Conservation (phyloP, 805 yeast species). For the Zygoascus flipseniorum region DNA sequence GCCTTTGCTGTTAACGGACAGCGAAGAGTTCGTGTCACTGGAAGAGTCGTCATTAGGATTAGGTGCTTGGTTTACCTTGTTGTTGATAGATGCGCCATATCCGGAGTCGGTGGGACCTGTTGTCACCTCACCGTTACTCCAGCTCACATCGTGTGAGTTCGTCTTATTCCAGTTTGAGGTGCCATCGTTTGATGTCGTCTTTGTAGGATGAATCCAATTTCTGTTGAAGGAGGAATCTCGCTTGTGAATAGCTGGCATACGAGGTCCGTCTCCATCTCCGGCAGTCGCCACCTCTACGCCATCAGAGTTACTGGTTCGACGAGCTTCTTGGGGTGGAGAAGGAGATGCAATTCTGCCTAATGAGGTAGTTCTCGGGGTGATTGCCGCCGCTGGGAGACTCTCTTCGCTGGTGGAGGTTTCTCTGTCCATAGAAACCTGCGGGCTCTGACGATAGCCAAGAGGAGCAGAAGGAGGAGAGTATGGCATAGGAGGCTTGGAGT, state of each 20-base stretch:
- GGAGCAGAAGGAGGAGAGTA: too few species aligned
- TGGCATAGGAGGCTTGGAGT: background rate
- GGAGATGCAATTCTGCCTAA: background rate
- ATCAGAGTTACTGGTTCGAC: too few species aligned
- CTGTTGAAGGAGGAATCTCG: slow-evolving; percentile 16
- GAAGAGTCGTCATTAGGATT: background rate
- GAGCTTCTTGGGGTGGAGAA: background rate
- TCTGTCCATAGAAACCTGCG: background rate
- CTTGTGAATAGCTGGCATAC: slow-evolving; percentile 1
- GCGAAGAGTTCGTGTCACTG: background rate
- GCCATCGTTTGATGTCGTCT: background rate
- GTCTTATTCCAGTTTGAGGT: background rate
- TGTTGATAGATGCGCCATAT: background rate
- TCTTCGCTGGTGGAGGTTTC: background rate
- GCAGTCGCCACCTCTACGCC: background rate
- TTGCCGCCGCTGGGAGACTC: background rate
- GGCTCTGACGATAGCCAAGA: background rate
- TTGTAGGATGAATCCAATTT: slow-evolving; percentile 16
- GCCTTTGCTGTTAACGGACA: background rate
- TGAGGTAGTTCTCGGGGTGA: slow-evolving; percentile 1
- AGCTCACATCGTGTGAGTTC: background rate
- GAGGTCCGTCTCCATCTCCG: too few species aligned
- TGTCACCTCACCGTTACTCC: background rate
- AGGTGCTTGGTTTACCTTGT: background rate
- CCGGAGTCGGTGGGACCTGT: background rate